Evolutionary conservation across 805 yeast genomes (phyloP).

Genomic region (Candida ipomoeae): DNA sequence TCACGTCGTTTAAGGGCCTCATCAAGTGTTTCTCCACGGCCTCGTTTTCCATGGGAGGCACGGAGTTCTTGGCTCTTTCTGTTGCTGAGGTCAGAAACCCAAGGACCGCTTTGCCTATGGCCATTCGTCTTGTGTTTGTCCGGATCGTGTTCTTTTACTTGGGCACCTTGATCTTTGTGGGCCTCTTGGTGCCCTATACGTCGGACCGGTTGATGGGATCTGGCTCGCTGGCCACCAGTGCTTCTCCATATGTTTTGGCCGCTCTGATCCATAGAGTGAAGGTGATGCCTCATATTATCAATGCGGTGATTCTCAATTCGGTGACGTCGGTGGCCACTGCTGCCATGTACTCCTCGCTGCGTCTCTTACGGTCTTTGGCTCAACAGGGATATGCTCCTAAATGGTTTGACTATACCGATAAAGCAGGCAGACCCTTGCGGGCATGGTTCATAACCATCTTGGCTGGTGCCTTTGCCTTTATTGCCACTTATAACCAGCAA

Average conservation of each 20-base stretch:
- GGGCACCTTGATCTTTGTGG: slow-evolving; percentile 36
- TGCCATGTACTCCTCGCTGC: slow-evolving; percentile 27
- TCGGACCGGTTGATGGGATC: slow-evolving; percentile 34
- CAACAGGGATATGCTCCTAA: slow-evolving; percentile 27
- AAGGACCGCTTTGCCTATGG: slow-evolving; percentile 35
- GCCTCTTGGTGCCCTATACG: slow-evolving; percentile 36
- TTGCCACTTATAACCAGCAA: slow-evolving; percentile 29
- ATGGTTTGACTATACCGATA: slow-evolving; percentile 27
- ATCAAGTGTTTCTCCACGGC: slow-evolving; percentile 38
- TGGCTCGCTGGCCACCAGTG: slow-evolving; percentile 25
- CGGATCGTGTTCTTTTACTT: slow-evolving; percentile 36
- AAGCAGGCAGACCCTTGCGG: slow-evolving; percentile 26
- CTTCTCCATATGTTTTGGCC: slow-evolving; percentile 29
- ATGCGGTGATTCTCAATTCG: slow-evolving; percentile 30
- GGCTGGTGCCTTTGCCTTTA: slow-evolving; percentile 23
- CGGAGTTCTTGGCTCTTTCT: slow-evolving; percentile 38
- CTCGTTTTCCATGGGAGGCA: slow-evolving; percentile 39
- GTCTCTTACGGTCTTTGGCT: slow-evolving; percentile 26
- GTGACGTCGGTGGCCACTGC: slow-evolving; percentile 31
- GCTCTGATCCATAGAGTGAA: slow-evolving; percentile 25
- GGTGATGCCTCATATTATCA: slow-evolving; percentile 29
- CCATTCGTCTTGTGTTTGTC: slow-evolving; percentile 39
- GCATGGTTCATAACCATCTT: slow-evolving; percentile 24
- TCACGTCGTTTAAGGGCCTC: slow-evolving; percentile 38
- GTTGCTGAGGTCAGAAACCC: slow-evolving; percentile 40